A percentile compares a stretch with the other conserved stretches of the same genome.
These are phyloP conservation scores for Colletotrichum graminicola DNA, from an alignment of 2,329 filamentous ascomycete genomes.

Conservation along the genomic window DNA sequence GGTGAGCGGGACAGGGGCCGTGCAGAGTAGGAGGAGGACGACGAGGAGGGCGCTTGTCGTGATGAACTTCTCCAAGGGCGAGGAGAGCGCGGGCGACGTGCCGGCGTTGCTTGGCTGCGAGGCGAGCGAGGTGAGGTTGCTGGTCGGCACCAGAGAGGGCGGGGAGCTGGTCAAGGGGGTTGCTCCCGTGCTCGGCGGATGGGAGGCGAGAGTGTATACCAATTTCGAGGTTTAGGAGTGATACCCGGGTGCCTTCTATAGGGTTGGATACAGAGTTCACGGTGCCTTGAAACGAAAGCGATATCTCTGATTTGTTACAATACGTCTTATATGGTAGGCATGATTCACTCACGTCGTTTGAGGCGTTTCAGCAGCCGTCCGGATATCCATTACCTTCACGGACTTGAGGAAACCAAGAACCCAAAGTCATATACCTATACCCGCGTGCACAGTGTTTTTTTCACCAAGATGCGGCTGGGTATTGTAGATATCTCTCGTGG, in stretches of 20 bases:
- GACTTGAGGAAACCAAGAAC: neutral
- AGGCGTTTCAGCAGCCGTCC: neutral
- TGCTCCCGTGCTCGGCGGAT: conserved; percentile 42
- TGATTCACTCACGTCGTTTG: neutral
- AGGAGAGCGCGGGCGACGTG: conserved; percentile 47
- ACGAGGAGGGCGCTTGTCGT: conserved; percentile 54
- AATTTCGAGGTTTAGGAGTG: conserved; percentile 41
- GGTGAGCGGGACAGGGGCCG: conserved; percentile 39
- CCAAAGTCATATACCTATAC: too few species aligned
- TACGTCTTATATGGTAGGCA: neutral
- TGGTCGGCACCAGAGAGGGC: conserved; percentile 46
- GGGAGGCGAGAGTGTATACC: conserved; percentile 49
- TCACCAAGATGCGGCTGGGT: neutral
- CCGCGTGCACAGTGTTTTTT: too few species aligned
- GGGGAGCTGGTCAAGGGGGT: conserved; percentile 11
- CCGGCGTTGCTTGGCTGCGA: conserved; percentile 43
- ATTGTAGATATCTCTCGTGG: neutral
- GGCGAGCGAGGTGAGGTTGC: conserved; percentile 42
- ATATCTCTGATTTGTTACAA: neutral
- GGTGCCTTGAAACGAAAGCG: neutral
- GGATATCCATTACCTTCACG: neutral
- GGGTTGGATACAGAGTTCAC: neutral
- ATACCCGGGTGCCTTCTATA: neutral
- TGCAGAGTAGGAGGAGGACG: conserved; percentile 47
- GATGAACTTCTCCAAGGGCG: conserved; percentile 60